These are phyloP conservation scores for Colletotrichum sp. DNA, from an alignment of 2,329 filamentous ascomycete genomes.

Conservation along the genomic window DNA sequence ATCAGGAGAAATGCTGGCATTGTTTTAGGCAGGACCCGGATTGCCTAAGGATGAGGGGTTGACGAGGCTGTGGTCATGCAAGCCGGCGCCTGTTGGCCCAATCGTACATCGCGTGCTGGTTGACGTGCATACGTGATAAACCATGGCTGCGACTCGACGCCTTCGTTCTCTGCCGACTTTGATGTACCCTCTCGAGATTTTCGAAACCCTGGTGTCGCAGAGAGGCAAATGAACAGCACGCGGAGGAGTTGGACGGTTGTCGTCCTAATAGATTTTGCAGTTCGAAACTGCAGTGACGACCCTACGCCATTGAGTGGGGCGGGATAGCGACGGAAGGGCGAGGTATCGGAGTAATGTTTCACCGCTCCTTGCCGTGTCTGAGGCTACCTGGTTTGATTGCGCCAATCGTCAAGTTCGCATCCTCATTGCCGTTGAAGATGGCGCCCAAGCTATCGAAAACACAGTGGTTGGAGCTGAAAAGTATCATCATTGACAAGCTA, in stretches of 20 bases:
- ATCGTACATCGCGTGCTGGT: neutral
- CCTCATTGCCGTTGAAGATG: neutral
- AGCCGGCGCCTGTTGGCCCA: neutral
- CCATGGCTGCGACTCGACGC: neutral
- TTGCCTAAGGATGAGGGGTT: neutral
- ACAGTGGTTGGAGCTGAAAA: neutral
- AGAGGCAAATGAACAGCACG: no score
- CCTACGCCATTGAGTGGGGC: no score
- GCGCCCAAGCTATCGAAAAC: neutral
- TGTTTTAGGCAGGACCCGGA: neutral
- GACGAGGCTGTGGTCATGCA: neutral
- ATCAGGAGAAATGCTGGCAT: neutral
- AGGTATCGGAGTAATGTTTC: neutral
- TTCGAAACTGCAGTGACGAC: no score
- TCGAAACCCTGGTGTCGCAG: no score
- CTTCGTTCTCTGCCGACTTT: neutral
- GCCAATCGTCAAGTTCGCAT: neutral
- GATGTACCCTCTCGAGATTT: neutral
- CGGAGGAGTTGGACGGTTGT: no score
- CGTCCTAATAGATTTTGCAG: no score
- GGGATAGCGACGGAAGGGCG: no score
- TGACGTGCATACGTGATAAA: neutral
- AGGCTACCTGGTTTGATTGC: neutral
- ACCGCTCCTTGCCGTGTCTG: neutral
- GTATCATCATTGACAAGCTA: neutral